phyloP scores from a whole-genome alignment of 2,329 filamentous ascomycete genomes.

The Juglanconis juglandina region DNA sequence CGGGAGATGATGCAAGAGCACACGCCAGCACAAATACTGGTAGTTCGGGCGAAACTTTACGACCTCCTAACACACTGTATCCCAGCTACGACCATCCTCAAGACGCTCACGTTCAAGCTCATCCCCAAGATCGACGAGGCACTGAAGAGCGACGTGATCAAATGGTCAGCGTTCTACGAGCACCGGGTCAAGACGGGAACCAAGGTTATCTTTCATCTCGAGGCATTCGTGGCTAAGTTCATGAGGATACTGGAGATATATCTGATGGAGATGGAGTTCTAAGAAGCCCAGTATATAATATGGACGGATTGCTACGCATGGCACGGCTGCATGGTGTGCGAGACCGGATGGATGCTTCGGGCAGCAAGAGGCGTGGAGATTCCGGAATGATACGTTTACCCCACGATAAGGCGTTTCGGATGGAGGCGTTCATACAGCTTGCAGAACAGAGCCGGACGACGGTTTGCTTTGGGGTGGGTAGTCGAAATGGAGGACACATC shows the following conservation, averaged over 20 bases:
- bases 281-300: constrained; percentile 20
- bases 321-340: not conserved
- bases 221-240: constrained; percentile 97
- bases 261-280: constrained; percentile 79
- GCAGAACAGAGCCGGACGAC: not conserved
- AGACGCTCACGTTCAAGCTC: constrained; percentile 91
- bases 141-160: constrained; percentile 86
- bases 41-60: constrained; percentile 91
- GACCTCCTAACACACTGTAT: constrained; percentile 97
- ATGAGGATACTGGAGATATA: constrained; percentile 95
- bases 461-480: not conserved
- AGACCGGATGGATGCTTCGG: too few species aligned
- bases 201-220: constrained; percentile 96
- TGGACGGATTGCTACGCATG: not conserved
- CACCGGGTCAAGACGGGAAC: constrained; percentile 87
- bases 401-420: constrained; percentile 6
- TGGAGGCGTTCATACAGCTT: constrained; percentile 1
- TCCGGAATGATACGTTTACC: not conserved
- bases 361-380: not conserved
- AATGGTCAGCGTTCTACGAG: constrained; percentile 96
- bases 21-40: constrained; percentile 81
- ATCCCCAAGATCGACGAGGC: constrained; percentile 82
- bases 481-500: not conserved
- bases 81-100: constrained; percentile 87
- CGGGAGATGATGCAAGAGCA: constrained; percentile 90